Evolutionary conservation across 768 basidiomycete genomes (phyloP).

Genomic region (Neoboletus subvelutipes): DNA sequence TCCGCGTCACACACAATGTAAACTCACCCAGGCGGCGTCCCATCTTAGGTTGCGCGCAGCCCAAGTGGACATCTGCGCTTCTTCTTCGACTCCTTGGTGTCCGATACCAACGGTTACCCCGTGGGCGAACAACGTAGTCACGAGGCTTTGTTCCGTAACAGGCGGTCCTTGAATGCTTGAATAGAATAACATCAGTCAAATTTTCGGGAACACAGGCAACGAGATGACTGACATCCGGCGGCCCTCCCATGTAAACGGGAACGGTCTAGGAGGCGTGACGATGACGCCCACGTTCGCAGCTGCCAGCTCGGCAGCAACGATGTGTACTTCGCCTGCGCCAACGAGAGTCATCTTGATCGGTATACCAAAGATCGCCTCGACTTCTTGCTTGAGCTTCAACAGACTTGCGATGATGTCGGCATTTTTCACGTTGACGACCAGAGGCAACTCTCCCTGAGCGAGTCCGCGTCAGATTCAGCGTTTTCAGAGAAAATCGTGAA

Average conservation of each 20-base stretch:
- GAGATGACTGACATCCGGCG: constrained; percentile 52
- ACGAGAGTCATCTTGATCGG: constrained; percentile 48
- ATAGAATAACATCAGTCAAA: background rate
- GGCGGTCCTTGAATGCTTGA: constrained; percentile 69
- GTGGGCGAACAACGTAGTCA: constrained; percentile 56
- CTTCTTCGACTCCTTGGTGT: constrained; percentile 42
- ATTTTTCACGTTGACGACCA: constrained; percentile 66
- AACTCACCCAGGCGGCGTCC: constrained; percentile 95
- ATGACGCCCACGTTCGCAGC: constrained; percentile 68
- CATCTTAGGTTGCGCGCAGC: constrained; percentile 86
- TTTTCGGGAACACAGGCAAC: background rate
- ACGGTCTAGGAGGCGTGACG: constrained; percentile 60
- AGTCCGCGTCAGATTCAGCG: constrained; percentile 9
- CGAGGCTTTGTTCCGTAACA: constrained; percentile 60
- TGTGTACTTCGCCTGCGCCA: constrained; percentile 57
- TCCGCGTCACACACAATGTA: constrained; percentile 19
- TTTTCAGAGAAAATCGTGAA: background rate
- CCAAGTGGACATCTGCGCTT: constrained; percentile 70
- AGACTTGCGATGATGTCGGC: constrained; percentile 77
- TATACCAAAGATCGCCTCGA: constrained; percentile 37
- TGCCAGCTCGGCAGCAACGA: constrained; percentile 46
- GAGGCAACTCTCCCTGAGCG: constrained; percentile 52
- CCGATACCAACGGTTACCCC: constrained; percentile 68
- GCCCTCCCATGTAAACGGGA: constrained; percentile 64
- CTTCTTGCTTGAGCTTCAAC: constrained; percentile 56